These are phyloP conservation scores for Trichoderma gracile DNA, from an alignment of 2,329 filamentous ascomycete genomes.

Conservation along the genomic window DNA sequence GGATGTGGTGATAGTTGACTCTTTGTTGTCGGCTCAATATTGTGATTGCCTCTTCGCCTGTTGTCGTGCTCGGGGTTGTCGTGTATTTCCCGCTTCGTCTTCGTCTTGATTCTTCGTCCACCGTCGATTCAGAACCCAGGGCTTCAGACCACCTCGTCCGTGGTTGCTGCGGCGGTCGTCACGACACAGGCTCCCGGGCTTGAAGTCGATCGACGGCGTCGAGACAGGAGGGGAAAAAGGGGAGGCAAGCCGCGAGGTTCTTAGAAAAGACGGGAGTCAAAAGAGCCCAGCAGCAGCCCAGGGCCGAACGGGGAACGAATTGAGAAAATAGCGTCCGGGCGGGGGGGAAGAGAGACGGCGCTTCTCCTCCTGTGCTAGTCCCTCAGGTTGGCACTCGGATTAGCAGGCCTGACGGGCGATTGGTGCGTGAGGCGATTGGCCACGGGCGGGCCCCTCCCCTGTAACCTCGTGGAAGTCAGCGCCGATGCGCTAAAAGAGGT, in stretches of 20 bases:
- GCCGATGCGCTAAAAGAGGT: constrained; percentile 23
- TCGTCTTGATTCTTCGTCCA: background rate
- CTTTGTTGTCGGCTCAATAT: background rate
- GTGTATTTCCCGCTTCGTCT: background rate
- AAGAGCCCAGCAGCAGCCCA: no score
- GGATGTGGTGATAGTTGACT: background rate
- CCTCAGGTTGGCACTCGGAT: no score
- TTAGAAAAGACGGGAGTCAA: background rate
- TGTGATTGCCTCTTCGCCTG: constrained; percentile 2
- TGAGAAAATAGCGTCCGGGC: constrained; percentile 17
- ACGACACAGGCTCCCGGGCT: constrained; percentile 22
- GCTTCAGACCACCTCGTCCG: constrained; percentile 18
- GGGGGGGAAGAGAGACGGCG: constrained; percentile 3
- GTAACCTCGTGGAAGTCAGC: constrained; percentile 25
- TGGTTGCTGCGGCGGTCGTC: constrained; percentile 16
- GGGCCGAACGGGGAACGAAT: constrained; percentile 6
- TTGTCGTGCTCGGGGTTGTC: background rate
- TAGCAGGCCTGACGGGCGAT: constrained; percentile 8
- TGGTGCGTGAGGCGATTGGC: constrained; percentile 21
- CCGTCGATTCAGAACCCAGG: background rate
- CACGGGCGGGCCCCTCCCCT: constrained; percentile 16
- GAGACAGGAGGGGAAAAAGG: background rate
- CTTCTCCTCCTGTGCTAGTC: constrained; percentile 9
- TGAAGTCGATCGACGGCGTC: constrained; percentile 18
- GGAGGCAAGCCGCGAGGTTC: constrained; percentile 2